These are phyloP conservation scores for Henckelia pumila DNA, from an alignment of 257 asterid genomes.

Conservation along the genomic window DNA sequence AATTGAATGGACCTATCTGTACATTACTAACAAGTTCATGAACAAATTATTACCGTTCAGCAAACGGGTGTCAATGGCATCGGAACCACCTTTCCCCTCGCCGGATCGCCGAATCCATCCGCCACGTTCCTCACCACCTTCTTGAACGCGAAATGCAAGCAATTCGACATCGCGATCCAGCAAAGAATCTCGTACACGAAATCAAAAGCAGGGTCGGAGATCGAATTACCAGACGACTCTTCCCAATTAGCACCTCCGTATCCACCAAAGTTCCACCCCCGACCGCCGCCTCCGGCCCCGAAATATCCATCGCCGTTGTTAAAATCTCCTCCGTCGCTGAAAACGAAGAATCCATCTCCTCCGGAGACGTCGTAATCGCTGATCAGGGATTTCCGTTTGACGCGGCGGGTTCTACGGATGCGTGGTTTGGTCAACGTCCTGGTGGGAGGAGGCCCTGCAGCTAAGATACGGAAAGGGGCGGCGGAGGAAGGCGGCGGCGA, in stretches of 20 bases:
- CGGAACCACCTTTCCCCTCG: slow-evolving; percentile 48
- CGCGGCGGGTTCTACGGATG: slow-evolving; percentile 48
- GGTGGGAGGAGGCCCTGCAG: slow-evolving; percentile 54
- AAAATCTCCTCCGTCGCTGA: slow-evolving; percentile 41
- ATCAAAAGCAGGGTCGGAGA: slow-evolving; percentile 88
- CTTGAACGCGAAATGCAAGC: slow-evolving; percentile 78
- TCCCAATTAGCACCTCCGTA: slow-evolving; percentile 68
- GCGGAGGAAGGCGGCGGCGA: slow-evolving; percentile 23
- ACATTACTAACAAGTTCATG: slow-evolving; percentile 19
- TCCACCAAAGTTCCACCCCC: slow-evolving; percentile 70
- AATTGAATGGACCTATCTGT: slow-evolving; percentile 20
- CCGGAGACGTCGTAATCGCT: slow-evolving; percentile 38
- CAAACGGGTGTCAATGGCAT: slow-evolving; percentile 48
- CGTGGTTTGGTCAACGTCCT: slow-evolving; percentile 49
- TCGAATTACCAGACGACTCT: slow-evolving; percentile 45
- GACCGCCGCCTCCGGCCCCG: slow-evolving; percentile 55
- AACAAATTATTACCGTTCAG: slow-evolving; percentile 35
- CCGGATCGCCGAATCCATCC: slow-evolving; percentile 48
- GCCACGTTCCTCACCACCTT: slow-evolving; percentile 58
- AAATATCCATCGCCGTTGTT: slow-evolving; percentile 40
- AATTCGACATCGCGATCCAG: slow-evolving; percentile 78
- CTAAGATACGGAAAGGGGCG: slow-evolving; percentile 38
- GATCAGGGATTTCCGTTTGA: slow-evolving; percentile 37
- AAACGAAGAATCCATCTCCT: slow-evolving; percentile 32
- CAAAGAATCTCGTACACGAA: slow-evolving; percentile 76